Base-by-base conservation (phyloP, 139 green algal species). In the Chlamydomonas sphaeroides region DNA sequence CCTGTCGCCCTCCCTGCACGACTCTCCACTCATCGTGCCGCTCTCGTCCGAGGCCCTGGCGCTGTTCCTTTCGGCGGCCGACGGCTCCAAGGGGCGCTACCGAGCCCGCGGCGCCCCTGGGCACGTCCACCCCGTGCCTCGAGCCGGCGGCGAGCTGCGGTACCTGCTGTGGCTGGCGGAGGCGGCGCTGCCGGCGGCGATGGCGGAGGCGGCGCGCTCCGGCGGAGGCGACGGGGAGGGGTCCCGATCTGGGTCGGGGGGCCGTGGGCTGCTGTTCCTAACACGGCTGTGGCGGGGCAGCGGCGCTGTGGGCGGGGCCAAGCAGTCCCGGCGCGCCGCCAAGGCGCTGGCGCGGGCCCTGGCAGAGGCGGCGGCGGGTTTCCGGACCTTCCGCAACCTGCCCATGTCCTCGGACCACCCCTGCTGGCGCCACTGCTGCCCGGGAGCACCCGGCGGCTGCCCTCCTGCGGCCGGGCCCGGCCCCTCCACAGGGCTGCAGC, bases 131-230 rank as follows among this genome's bases (percentile, higher is more conserved):
- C 45, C 45, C 45, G 56, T 79, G 26, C 56, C 72, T 0, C 36
- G 56, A 3, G 72, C 56, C 30, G 72, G 56, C 28, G 28, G 28
- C 6, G 38, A 30, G 23, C 45, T 79, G 35, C 38, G 36, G 2
- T 79, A 79, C 72, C 36, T 68, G 4, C 25, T 79, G 57, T 79
- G 72, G 72, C 33, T 79, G 36, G 3, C 65, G 72, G 72, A 79
- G 57, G 3, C 11, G 20, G 72, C 39, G 39, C 57, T 68, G 33
- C 25, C 56, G 35, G 41, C 33, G 8, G 49, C 71, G 51, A 11
- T 68, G 32, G 51, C 20, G 8, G 51, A 53, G 38, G 72, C 45
- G 14, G 45, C 11, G 11, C 10, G 45, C 45, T 10, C 11, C 45
- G 45, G 45, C 45, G 45, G 45, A 53, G 45, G 45, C 45, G 45